Percentiles rank a stretch among this genome's conserved stretches.
phyloP scores from a whole-genome alignment of 2,329 filamentous ascomycete species.

The Coccinonectria pachysandricola region DNA sequence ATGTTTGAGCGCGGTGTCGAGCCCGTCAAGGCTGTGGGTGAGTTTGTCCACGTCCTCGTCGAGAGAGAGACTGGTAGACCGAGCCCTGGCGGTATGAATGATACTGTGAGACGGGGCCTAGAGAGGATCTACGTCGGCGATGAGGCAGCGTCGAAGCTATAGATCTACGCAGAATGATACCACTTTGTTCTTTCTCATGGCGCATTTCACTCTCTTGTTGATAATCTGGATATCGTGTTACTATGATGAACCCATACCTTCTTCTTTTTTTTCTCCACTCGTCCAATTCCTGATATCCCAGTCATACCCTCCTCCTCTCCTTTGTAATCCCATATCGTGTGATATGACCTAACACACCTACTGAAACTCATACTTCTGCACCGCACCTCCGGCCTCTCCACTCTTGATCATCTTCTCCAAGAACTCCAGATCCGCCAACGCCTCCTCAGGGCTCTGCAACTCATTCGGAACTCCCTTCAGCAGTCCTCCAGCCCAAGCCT shows the following conservation, averaged over 20 bases:
- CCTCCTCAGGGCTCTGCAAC: conserved; percentile 46
- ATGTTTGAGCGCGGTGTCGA: conserved; percentile 69
- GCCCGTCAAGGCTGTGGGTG: conserved; percentile 68
- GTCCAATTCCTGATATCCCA: too few relatives aligned
- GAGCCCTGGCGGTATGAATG: conserved; percentile 52
- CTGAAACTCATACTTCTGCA: conserved; percentile 31
- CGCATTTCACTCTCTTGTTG: too few relatives aligned
- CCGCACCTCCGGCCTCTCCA: conserved; percentile 31
- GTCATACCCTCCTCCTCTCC: background rate
- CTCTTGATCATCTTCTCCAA: conserved; percentile 41
- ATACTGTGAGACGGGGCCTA: conserved; percentile 47
- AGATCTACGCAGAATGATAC: conserved; percentile 28
- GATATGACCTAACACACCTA: conserved; percentile 3
- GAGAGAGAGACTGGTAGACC: conserved; percentile 61
- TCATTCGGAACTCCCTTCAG: conserved; percentile 35
- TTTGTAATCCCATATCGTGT: conserved; percentile 1
- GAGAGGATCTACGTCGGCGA: conserved; percentile 38
- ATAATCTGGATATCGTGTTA: too few relatives aligned
- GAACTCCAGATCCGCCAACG: conserved; percentile 50
- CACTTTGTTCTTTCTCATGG: too few relatives aligned
- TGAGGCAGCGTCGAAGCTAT: conserved; percentile 8
- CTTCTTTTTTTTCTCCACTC: too few relatives aligned
- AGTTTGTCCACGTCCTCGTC: conserved; percentile 85
- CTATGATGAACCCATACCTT: too few relatives aligned
- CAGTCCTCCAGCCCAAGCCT: conserved; percentile 48